A percentile compares a stretch with the other conserved stretches of the same genome.
phyloP scores from a whole-genome alignment of 352 stramenopile species.

The Phytopythium oedochilum region DNA sequence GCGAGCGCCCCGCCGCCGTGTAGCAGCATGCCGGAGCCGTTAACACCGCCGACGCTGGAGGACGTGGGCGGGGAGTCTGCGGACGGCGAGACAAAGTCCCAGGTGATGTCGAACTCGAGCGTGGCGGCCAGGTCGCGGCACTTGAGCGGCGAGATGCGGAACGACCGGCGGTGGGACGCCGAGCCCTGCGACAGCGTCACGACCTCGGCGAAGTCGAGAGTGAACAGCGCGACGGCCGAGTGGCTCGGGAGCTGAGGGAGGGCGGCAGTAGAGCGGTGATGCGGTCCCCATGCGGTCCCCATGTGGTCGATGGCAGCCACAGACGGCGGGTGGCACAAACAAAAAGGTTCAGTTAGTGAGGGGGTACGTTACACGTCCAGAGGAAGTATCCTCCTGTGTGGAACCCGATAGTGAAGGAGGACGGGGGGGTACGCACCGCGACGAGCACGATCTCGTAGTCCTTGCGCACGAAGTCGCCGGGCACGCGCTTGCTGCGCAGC shows the following conservation, averaged over 20 bases:
- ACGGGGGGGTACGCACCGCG: constrained; percentile 30
- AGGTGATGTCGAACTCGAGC: constrained; percentile 74
- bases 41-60: not conserved
- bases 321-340: not conserved
- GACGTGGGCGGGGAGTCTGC: constrained; percentile 5
- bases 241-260: constrained; percentile 59
- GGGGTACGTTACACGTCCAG: too few species aligned
- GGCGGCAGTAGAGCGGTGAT: not conserved
- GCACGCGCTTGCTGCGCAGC: constrained; percentile 42
- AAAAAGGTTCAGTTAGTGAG: not conserved
- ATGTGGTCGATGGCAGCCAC: not conserved
- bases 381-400: too few species aligned
- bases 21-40: constrained; percentile 15
- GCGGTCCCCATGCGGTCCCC: too few species aligned
- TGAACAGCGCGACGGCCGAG: constrained; percentile 73
- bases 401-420: not conserved
- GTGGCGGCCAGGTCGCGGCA: constrained; percentile 69
- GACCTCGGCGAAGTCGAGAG: constrained; percentile 66
- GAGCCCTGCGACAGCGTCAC: constrained; percentile 39
- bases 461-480: constrained; percentile 61
- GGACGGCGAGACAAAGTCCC: constrained; percentile 37
- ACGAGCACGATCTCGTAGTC: constrained; percentile 84
- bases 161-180: constrained; percentile 36
- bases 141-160: constrained; percentile 63
- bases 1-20: constrained; percentile 14